Conservation (phyloP, 306 rosid species). For the Clitoria ternatea region DNA sequence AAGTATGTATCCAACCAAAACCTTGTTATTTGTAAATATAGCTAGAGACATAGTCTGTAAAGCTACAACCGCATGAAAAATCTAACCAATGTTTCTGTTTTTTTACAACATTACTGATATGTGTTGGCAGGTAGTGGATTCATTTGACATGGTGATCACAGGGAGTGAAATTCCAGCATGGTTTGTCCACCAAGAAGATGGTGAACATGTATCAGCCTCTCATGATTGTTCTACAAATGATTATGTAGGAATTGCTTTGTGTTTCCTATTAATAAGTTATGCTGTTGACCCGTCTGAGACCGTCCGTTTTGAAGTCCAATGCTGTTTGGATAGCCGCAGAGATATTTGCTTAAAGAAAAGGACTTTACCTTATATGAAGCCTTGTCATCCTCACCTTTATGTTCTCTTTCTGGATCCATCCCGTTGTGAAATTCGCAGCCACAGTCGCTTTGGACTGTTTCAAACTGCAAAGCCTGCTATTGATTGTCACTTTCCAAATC, state of each 20-base stretch:
- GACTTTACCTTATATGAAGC: neutral
- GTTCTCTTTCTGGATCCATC: neutral
- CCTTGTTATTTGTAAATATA: too few species aligned
- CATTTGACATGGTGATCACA: conserved; percentile 14
- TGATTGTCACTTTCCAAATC: neutral
- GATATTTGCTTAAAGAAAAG: neutral
- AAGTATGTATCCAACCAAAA: neutral
- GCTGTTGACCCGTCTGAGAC: neutral
- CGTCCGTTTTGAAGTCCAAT: neutral
- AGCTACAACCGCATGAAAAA: too few species aligned
- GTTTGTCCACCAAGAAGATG: conserved; percentile 5
- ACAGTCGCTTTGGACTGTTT: neutral
- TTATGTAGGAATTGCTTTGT: conserved; percentile 23
- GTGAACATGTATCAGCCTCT: neutral
- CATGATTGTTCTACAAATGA: neutral
- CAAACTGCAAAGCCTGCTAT: neutral
- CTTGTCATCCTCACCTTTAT: conserved; percentile 11
- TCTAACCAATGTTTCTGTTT: too few species aligned
- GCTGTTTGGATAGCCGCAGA: neutral
- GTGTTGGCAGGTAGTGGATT: neutral
- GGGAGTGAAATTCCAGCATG: conserved; percentile 20
- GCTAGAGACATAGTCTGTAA: too few species aligned
- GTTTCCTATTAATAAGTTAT: conserved; percentile 20
- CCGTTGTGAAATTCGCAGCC: neutral
- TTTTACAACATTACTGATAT: too few species aligned